Base-by-base conservation (phyloP, 2,329 filamentous ascomycete species). In the Ophiocordyceps sinensis region DNA sequence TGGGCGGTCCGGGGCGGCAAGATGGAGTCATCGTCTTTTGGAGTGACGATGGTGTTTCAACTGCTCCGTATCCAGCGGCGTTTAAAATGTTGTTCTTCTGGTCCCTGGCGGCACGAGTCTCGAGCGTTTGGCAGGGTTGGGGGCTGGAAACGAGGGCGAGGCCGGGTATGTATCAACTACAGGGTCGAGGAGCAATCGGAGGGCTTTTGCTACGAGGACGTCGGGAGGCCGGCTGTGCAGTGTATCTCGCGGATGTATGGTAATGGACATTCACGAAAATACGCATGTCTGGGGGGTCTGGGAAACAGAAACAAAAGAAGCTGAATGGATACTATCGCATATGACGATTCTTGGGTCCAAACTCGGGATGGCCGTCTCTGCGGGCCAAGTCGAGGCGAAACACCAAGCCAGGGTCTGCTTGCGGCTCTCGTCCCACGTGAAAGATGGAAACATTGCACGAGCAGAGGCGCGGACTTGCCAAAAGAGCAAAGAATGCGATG, bases 181-280 rank as follows among this genome's bases (percentile, higher is more conserved):
- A 14, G 28, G 26, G 19, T 35, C n/a, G 17, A 30, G 15, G 31
- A n/a, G 28, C 11, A 14, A 14, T 37, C 12, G 8, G 29, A 21
- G 30, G n/a, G 36, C 11, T 34, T 30, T 21, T 21, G 23, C 28
- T 17, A 9, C 15, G 30, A 30, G 19, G 14, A 9, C 14, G 30
- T 8, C 29, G 26, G 32, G 11, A 17, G 26, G 28, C 12, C 29
- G 14, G 19, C 31, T 38, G 41, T 28, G 39, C 39, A 41, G 26
- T 11, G 7, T 26, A 13, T 28, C 21, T 10, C 15, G 17, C 31
- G 11, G 29, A 42, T 40, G 43, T 44, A 48, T 43, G 45, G 45
- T 45, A 45, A 43, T 47, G 41, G 39, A 42, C 43, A 43, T 30
- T 30, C 38, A 48, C 37, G 43, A 47, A 42, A 41, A 39, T 34